Evolutionary conservation across 768 basidiomycete species (phyloP).

Genomic region (Terana coerulea): DNA sequence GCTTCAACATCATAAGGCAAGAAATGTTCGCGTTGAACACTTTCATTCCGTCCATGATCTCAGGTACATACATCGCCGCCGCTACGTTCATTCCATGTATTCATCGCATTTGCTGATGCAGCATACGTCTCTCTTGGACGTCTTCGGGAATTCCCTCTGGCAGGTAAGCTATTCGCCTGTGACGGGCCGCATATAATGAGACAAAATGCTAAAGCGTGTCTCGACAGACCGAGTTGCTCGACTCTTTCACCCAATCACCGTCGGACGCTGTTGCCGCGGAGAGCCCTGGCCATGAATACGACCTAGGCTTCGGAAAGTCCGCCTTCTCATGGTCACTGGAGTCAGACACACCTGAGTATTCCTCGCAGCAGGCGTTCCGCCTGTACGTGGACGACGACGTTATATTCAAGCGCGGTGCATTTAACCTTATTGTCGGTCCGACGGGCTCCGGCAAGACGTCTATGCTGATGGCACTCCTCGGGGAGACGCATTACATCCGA

Average conservation of each 20-base stretch:
- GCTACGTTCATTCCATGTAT: not conserved
- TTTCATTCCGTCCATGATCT: too few relatives aligned
- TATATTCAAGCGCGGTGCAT: slow-evolving; percentile 22
- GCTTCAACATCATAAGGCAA: too few relatives aligned
- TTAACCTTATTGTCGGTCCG: slow-evolving; percentile 30
- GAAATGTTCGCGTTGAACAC: too few relatives aligned
- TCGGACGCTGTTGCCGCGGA: slow-evolving; percentile 6
- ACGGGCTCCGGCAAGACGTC: slow-evolving; percentile 31
- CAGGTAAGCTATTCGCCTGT: not conserved
- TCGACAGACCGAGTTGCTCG: slow-evolving; percentile 27
- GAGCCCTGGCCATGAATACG: not conserved
- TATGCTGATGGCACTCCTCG: slow-evolving; percentile 28
- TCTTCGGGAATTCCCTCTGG: slow-evolving; percentile 2
- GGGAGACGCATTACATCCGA: slow-evolving; percentile 33
- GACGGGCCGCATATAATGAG: not conserved
- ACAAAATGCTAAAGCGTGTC: not conserved
- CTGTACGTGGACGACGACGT: slow-evolving; percentile 27
- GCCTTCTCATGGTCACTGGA: slow-evolving; percentile 26
- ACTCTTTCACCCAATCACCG: slow-evolving; percentile 19
- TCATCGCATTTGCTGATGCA: not conserved
- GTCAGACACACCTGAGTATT: slow-evolving; percentile 15
- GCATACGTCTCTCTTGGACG: slow-evolving; percentile 9
- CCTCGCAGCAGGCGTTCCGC: slow-evolving; percentile 18
- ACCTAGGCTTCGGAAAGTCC: slow-evolving; percentile 24
- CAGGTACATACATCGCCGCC: too few relatives aligned